Conservation (phyloP, 164 flowering plant species). For the Nymphaea thermarum region DNA sequence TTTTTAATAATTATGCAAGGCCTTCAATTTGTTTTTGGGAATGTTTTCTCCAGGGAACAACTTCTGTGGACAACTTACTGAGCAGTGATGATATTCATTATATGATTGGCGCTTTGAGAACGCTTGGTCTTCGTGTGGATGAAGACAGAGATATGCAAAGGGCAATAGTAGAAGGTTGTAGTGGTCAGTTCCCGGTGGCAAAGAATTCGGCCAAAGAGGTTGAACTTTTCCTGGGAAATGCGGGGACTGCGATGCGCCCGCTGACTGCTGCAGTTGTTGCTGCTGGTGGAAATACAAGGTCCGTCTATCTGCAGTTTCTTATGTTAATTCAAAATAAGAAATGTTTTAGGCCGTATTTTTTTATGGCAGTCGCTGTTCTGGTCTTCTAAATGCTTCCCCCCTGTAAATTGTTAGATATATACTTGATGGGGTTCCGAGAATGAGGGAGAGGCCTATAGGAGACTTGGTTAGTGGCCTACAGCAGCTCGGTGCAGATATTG, state of each 20-base stretch:
- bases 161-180: constrained; percentile 69
- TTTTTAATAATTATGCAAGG: too few relatives aligned
- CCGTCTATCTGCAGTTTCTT: constrained; percentile 3
- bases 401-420: constrained; percentile 42
- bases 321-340: background rate
- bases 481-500: constrained; percentile 97
- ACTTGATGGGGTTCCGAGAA: constrained; percentile 57
- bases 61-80: constrained; percentile 86
- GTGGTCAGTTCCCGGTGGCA: constrained; percentile 65
- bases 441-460: constrained; percentile 98
- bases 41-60: constrained; percentile 47
- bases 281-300: constrained; percentile 96
- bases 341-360: background rate
- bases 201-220: constrained; percentile 43
- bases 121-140: constrained; percentile 68
- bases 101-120: constrained; percentile 78
- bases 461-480: constrained; percentile 85
- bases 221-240: constrained; percentile 94
- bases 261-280: constrained; percentile 93
- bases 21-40: too few relatives aligned
- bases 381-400: background rate
- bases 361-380: background rate
- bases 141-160: constrained; percentile 39
- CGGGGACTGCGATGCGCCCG: constrained; percentile 99
- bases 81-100: constrained; percentile 81